Evolutionary conservation across 1,284 basidiomycete genomes (phyloP), one percentile per base, ranked within the genome.

Genomic region (Moesziomyces sp.): DNA sequence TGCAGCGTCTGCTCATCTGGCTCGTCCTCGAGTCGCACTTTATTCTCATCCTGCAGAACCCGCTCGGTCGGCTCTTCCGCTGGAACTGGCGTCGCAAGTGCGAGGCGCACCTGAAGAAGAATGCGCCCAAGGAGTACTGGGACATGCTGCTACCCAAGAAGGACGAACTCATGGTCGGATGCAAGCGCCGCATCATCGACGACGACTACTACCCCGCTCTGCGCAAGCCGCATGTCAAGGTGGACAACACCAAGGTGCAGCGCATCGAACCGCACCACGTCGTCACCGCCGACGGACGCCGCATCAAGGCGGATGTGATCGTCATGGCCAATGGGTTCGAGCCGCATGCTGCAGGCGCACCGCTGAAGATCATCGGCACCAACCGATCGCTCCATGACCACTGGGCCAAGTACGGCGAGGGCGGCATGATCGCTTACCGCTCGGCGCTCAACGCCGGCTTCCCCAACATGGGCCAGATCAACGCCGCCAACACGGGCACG

Each of bases 281-380:
- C 38, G 55, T 82, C 13, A 70, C 73, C 0, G 73, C 64, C 4
- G 78, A 79, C 35, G 82, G 82, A 26, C 52, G 70, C 5, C 57
- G 61, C n/a, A 53, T 83, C 40, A 74, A 79, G 10, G 81, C 82
- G 1, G 82, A 83, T 38, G 79, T 83, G 18, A 82, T 83, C 48
- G 69, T 83, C 11, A 65, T 83, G 65, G 80, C 78, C n/a, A 83
- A 79, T 46, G 82, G 82, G 1, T 83, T 83, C 51, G 58, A 64
- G 19, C 63, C 77, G 9, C 59, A 65, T 26, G 53, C 54, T 10
- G 76, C 73, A 3, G 81, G 81, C 3, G 74, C 74, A 53, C 81
- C 81, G 3, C 73, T 83, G 68, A 56, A 57, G 51, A 52, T 83
- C 46, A 63, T 73, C 48, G 81, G 80, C 19, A 35, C 45, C 3